Evolutionary conservation across 441 rosid genomes (phyloP), one percentile per base, ranked within the genome.

Genomic region (Croton setiger): DNA sequence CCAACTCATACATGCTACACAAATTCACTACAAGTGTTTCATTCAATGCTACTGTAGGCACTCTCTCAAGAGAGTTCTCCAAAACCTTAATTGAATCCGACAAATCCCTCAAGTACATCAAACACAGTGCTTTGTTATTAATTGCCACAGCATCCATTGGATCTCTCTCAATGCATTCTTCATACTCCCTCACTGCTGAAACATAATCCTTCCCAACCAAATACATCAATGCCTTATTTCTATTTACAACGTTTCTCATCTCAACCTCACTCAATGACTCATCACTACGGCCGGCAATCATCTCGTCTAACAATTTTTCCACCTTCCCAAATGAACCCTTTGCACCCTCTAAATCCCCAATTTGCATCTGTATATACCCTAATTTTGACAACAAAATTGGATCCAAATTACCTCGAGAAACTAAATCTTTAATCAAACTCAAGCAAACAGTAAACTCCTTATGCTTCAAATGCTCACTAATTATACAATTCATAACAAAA

Each of bases 81-180:
- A 94, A 60, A 61, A 87, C 85, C 77, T 90, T 84, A 45, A 77
- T 77, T 0, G 92, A 88, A 78, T 88, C 97, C 0, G 95, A 82
- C 70, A 93, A 69, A 76, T 93, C 97, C 78, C 98, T 89, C 79
- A 86, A 74, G 60, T 89, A 91, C 98, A 93, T 91, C 85, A 91
- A 87, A 74, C 97, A 93, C 37, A 93, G 73, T 0, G 92, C 93
- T 73, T 93, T 91, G 69, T 93, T 91, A 63, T 88, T 91, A 18
- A 93, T 77, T 0, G 98, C 98, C 7, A 93, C 85, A 14, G 74
- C 72, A 78, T 93, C 98, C 3, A 76, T 68, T 14, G 74, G 77
- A 76, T 91, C 93, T 74, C 98, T 86, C 79, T 93, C 98, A 20
- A 93, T 91, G 49, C 97, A 93, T 62, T 76, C 82, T 17, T 89